These are phyloP conservation scores for Aureobasidium zeae DNA, from an alignment of 2,329 filamentous ascomycete species.

Conservation along the genomic window DNA sequence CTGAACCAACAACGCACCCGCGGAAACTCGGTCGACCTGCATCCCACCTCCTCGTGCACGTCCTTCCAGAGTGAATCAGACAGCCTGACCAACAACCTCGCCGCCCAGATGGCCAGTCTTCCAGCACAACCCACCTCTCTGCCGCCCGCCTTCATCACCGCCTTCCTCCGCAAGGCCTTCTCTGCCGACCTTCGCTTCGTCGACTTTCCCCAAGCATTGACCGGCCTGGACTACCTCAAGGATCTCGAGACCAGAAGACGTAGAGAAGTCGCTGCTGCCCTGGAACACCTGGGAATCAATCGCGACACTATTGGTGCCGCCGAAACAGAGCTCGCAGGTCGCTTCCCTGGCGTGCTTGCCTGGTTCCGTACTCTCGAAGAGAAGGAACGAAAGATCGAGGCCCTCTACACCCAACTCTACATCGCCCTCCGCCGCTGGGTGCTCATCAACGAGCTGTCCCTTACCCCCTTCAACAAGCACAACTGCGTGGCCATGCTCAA, in stretches of 20 bases:
- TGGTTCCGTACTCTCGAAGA: slow-evolving; percentile 41
- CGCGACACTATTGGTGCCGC: slow-evolving; percentile 38
- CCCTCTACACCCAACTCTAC: slow-evolving; percentile 53
- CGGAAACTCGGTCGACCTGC: slow-evolving; percentile 9
- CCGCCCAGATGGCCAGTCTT: slow-evolving; percentile 49
- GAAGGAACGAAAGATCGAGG: slow-evolving; percentile 44
- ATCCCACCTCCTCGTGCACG: slow-evolving; percentile 29
- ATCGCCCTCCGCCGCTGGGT: slow-evolving; percentile 55
- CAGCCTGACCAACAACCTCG: slow-evolving; percentile 42
- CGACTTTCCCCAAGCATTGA: slow-evolving; percentile 57
- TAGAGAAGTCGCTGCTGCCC: slow-evolving; percentile 47
- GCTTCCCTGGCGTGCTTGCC: slow-evolving; percentile 45
- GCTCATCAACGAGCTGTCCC: slow-evolving; percentile 55
- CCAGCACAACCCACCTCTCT: slow-evolving; percentile 53
- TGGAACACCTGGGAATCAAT: slow-evolving; percentile 43
- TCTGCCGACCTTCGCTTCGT: slow-evolving; percentile 46
- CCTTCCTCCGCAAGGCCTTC: slow-evolving; percentile 53
- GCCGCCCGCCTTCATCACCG: slow-evolving; percentile 53
- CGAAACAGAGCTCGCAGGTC: slow-evolving; percentile 39
- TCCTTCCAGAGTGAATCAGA: slow-evolving; percentile 30
- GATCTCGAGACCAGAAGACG: slow-evolving; percentile 52
- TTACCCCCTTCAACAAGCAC: slow-evolving; percentile 53
- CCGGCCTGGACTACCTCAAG: slow-evolving; percentile 56
- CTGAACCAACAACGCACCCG: slow-evolving; percentile 1
- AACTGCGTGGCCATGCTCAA: slow-evolving; percentile 61